Conservation (phyloP, 345 rosid genomes). For the Eucalyptus brandiana region DNA sequence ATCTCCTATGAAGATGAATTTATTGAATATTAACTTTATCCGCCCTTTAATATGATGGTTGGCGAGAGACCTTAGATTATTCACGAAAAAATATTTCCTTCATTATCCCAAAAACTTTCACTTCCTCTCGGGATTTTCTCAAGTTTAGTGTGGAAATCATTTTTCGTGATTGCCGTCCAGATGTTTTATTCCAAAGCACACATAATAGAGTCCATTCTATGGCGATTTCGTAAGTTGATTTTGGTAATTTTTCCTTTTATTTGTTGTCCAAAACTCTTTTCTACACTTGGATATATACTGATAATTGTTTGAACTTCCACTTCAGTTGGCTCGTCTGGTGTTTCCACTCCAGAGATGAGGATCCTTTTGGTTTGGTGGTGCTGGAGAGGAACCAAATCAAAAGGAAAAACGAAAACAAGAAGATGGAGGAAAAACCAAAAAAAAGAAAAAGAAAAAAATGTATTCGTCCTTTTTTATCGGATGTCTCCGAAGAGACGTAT, state of each 20-base stretch:
- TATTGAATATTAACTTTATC: neutral
- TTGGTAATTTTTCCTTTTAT: neutral
- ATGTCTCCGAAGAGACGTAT: no score
- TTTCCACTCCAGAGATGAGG: no score
- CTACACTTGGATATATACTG: neutral
- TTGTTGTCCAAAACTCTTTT: neutral
- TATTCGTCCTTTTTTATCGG: no score
- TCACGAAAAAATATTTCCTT: neutral
- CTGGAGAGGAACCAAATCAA: neutral
- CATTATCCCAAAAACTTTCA: neutral
- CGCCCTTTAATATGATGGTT: neutral
- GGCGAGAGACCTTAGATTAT: neutral
- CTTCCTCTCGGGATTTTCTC: neutral
- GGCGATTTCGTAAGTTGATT: neutral
- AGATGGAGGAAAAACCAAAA: no score
- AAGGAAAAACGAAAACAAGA: no score
- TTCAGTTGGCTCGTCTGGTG: no score
- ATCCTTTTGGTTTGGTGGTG: neutral
- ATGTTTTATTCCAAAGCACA: neutral
- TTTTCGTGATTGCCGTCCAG: neutral
- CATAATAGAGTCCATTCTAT: neutral
- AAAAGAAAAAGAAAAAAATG: accelerated
- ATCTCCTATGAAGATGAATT: neutral
- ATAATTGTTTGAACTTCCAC: neutral
- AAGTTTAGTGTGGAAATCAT: neutral